Evolutionary conservation across 1,284 basidiomycete species (phyloP), one percentile per base, ranked within the genome.

Genomic region (Leccinum subfulvum): DNA sequence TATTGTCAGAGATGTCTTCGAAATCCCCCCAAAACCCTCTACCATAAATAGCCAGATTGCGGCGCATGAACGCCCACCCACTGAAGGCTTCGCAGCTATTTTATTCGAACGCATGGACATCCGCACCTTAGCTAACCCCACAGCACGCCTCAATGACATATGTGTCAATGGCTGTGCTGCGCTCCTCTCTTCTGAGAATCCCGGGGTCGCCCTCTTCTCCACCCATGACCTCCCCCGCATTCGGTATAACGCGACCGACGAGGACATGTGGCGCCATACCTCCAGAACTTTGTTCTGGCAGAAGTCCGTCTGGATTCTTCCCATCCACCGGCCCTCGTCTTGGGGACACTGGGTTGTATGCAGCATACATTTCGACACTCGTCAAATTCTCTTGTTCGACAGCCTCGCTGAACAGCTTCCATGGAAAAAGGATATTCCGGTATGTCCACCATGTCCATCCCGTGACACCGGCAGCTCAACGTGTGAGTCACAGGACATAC

Each of bases 301-400:
- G 7, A 68, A 68, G 14, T 2, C 44, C 0, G 21, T 62, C 2
- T 68, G 67, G 65, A 66, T 68, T 13, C 30, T 68, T 1, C 67
- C 60, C 0, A 64, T 68, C 10, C 62, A 68, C 49, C 18, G 37
- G 1, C 60, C 60, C 2, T 56, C 41, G 1, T 39, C 39, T 11
- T 58, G 58, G 26, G 54, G 64, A 4, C 67, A 68, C 23, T 68
- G 63, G 67, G 61, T 68, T 0, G 1, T 66, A 3, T 68, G 67
- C n/a, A 59, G 14, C 4, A 41, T 61, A 18, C 7, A 54, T 23
- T n/a, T 62, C 16, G n/a, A 51, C 3, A 35, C n/a, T 6, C 16
- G 18, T 6, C 10, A 6, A 3, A 39, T 68, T 2, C n/a, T 61
- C 2, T 26, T 68, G 7, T 68, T 68, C 4, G 47, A 68, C 47